Conservation (phyloP, 257 asterid genomes). For the Ehretia macrophylla region DNA sequence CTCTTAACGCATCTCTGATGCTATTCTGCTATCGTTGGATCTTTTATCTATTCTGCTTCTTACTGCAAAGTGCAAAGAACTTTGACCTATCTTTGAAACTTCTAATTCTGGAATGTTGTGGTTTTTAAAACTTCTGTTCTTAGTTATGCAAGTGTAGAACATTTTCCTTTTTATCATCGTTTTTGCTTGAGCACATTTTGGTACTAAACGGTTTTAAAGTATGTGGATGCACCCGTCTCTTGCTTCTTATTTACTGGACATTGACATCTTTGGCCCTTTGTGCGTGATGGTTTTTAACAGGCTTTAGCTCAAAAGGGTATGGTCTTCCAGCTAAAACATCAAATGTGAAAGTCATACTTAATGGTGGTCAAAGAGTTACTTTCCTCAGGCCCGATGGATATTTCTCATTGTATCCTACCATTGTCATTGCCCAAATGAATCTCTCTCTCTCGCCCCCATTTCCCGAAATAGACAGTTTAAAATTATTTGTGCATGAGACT, state of each 20-base stretch:
- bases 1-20: too few relatives aligned
- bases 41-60: too few relatives aligned
- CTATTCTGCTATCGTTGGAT: too few relatives aligned
- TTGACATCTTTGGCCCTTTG: background rate
- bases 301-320: constrained; percentile 59
- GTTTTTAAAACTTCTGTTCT: too few relatives aligned
- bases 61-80: too few relatives aligned
- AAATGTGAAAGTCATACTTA: constrained; percentile 68
- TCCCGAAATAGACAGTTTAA: background rate
- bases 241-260: background rate
- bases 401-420: constrained; percentile 88
- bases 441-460: background rate
- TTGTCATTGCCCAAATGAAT: background rate
- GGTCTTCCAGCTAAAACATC: constrained; percentile 72
- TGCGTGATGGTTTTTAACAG: constrained; percentile 27
- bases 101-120: too few relatives aligned
- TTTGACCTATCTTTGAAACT: too few relatives aligned
- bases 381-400: constrained; percentile 89
- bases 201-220: too few relatives aligned
- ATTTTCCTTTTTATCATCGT: too few relatives aligned
- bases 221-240: too few relatives aligned
- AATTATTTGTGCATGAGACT: background rate
- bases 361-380: constrained; percentile 85
- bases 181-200: too few relatives aligned
- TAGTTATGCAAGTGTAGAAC: too few relatives aligned